Base-by-base conservation (phyloP, 192 early-diverging fungal genomes). In the Coemansia sp. region DNA sequence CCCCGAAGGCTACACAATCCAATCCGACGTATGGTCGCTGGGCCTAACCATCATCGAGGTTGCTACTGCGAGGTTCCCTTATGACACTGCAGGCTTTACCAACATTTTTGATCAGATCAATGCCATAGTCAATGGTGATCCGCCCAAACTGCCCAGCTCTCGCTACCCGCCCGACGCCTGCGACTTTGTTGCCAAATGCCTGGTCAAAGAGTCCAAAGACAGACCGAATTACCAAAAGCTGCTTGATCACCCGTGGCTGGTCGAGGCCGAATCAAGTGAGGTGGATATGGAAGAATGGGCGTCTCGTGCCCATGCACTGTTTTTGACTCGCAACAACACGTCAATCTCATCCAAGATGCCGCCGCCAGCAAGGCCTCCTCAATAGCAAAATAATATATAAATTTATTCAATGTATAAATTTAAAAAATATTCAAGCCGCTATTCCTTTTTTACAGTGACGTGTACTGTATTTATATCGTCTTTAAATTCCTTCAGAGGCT, bases 1-100 rank as follows among this genome's bases (percentile, higher is more conserved):
- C 10, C 82, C 82, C 13, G 75, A 82, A 5, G 77, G 82, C 2
- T 96, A 96, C 62, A 88, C 90, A 0, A 90, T 93, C 3, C 83
- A 89, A 31, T 94, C 93, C 6, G 94, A 97, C 65, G 87, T 97
- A 11, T 97, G 94, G 94, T 91, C 89, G 6, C 80, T 97, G 18
- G 94, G 94, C 9, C 65, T 97, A 15, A 86, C 92, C 10, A 78
- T 94, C 58, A 75, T 97, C 30, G 94, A 97, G 71, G 81, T 87
- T 44, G 92, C 86, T 20, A 82, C 76, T 12, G 92, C 91, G 21
- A 79, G 82, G 58, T 92, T 89, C 59, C 91, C 91, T 5, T 97
- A 91, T 66, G 83, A 85, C 20, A 78, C 65, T 23, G 68, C 81
- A 23, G 80, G 81, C 42, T 86, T 79, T 44, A 83, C 86, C 43